A percentile compares a stretch with the other conserved stretches of the same genome.
Conservation (phyloP, 306 rosid species). For the Vigna reflexopilosa region DNA sequence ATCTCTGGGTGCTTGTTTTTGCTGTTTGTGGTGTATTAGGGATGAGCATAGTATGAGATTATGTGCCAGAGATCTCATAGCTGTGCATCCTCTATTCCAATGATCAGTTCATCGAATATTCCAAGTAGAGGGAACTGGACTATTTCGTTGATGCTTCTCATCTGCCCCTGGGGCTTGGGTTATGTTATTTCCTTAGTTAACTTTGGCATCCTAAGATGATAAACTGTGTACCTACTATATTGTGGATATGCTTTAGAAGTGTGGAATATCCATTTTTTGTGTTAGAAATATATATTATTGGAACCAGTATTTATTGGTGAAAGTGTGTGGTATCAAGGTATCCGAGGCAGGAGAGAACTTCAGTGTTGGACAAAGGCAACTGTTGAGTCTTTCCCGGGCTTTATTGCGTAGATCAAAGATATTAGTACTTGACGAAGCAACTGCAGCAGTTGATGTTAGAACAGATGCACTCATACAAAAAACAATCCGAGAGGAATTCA, state of each 20-base stretch:
- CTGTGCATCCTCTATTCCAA: background rate
- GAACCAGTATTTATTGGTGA: conserved; percentile 32
- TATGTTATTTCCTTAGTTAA: background rate
- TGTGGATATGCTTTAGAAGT: conserved; percentile 24
- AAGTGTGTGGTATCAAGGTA: conserved; percentile 61
- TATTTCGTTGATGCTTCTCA: background rate
- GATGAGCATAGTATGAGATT: background rate
- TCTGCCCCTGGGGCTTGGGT: background rate
- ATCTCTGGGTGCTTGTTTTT: background rate
- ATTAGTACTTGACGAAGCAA: conserved; percentile 96
- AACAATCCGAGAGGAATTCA: conserved; percentile 90
- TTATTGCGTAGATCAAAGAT: conserved; percentile 88
- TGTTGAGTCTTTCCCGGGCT: conserved; percentile 91
- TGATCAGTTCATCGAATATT: background rate
- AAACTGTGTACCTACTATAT: background rate
- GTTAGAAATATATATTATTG: conserved; percentile 1
- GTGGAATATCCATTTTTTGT: conserved; percentile 5
- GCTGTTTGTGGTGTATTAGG: conserved; percentile 8
- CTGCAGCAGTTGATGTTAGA: conserved; percentile 94
- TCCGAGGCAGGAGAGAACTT: conserved; percentile 93
- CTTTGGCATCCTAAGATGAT: background rate
- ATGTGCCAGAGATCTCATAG: conserved; percentile 3
- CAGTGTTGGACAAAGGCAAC: conserved; percentile 97
- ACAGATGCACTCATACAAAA: conserved; percentile 95
- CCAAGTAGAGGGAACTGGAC: background rate